Evolutionary conservation across 805 yeast species (phyloP).

Genomic region (Saccharomycopsis vini): DNA sequence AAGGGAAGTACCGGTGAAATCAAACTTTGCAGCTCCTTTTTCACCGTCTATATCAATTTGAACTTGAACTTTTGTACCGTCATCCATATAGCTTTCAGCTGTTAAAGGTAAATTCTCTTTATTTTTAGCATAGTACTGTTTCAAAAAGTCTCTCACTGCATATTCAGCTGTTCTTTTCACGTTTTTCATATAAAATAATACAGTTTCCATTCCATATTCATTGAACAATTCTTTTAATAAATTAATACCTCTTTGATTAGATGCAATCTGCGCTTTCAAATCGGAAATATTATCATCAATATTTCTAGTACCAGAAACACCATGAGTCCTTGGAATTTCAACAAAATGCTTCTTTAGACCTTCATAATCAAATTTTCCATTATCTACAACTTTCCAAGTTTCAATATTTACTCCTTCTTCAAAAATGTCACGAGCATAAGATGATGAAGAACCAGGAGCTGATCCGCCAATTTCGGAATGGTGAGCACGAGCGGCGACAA

Average conservation of each 20-base stretch:
- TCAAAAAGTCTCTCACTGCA: slow-evolving; percentile 51
- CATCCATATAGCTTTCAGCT: slow-evolving; percentile 71
- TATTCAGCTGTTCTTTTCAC: slow-evolving; percentile 71
- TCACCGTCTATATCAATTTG: slow-evolving; percentile 40
- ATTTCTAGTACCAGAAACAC: slow-evolving; percentile 79
- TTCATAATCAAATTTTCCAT: slow-evolving; percentile 64
- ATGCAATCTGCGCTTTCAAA: slow-evolving; percentile 78
- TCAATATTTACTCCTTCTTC: slow-evolving; percentile 89
- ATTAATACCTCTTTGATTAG: slow-evolving; percentile 76
- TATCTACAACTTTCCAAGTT: slow-evolving; percentile 62
- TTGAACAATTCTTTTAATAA: slow-evolving; percentile 49
- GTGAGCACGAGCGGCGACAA: slow-evolving; percentile 91
- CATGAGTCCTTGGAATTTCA: slow-evolving; percentile 80
- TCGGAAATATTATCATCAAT: slow-evolving; percentile 78
- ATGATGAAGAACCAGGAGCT: slow-evolving; percentile 92
- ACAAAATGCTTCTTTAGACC: slow-evolving; percentile 49
- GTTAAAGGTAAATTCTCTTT: slow-evolving; percentile 32
- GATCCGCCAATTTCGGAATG: slow-evolving; percentile 94
- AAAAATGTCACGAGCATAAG: slow-evolving; percentile 71
- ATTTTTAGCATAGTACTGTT: slow-evolving; percentile 33
- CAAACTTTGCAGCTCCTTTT: slow-evolving; percentile 61
- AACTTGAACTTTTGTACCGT: slow-evolving; percentile 62
- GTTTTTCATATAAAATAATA: slow-evolving; percentile 68
- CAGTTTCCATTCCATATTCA: slow-evolving; percentile 53
- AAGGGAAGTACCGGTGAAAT: slow-evolving; percentile 79